Percentiles rank a stretch among this genome's conserved stretches.
Conservation (phyloP, 1,139 yeast species). For the Candida glucosophila region DNA sequence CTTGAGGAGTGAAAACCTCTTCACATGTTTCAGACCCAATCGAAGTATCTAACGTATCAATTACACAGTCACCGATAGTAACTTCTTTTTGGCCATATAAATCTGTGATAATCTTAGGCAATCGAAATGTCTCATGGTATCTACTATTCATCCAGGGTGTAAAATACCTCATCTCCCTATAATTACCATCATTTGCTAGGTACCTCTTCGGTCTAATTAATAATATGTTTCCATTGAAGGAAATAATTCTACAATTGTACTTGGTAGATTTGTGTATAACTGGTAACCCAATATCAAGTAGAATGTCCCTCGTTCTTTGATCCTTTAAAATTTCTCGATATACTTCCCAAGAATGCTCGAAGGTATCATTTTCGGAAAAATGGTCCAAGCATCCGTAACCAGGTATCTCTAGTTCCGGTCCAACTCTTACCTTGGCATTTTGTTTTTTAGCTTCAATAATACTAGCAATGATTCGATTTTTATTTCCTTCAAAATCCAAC, state of each 20-base stretch:
- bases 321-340: conserved; percentile 65
- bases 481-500: conserved; percentile 91
- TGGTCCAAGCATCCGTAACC: conserved; percentile 97
- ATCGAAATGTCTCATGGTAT: conserved; percentile 57
- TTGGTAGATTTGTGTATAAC: conserved; percentile 77
- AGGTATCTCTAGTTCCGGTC: conserved; percentile 91
- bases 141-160: conserved; percentile 87
- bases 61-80: conserved; percentile 82
- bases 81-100: conserved; percentile 61
- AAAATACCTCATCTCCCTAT: conserved; percentile 94
- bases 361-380: conserved; percentile 82
- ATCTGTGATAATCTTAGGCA: conserved; percentile 61
- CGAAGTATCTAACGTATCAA: conserved; percentile 75
- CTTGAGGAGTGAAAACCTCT: conserved; percentile 90
- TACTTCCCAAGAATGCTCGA: conserved; percentile 91
- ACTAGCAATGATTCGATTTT: conserved; percentile 80
- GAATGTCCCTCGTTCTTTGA: conserved; percentile 60
- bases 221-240: conserved; percentile 69
- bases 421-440: conserved; percentile 82
- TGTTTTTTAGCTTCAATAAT: conserved; percentile 64
- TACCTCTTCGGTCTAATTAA: conserved; percentile 87
- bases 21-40: conserved; percentile 97
- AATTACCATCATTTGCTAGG: conserved; percentile 95
- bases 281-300: conserved; percentile 93
- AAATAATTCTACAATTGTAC: conserved; percentile 83